Evolutionary conservation across 139 green algal genomes (phyloP), one percentile per base, ranked within the genome.

Genomic region (Yamagishiella unicocca): DNA sequence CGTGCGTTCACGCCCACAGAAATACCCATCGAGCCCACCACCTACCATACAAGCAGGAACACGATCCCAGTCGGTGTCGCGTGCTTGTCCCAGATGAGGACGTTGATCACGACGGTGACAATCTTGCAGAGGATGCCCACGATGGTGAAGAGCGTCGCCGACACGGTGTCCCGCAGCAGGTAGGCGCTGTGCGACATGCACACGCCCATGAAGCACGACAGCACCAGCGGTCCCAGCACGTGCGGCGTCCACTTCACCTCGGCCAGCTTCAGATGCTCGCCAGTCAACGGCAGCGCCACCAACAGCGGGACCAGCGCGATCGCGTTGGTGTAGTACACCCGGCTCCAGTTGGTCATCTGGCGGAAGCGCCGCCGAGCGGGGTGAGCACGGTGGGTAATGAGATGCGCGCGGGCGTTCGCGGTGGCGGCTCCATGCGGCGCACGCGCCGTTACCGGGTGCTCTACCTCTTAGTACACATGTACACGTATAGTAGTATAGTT

Each of bases 71-170:
- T 24, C 3, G 53, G 46, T 27, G 45, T 83, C 3, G 89, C 89
- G 46, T 92, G 89, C 70, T 92, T 92, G 71, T 92, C 84, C 89
- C 89, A 92, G 17, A 89, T 88, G 43, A 88, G 43, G 14, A 83
- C 68, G 79, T 92, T 92, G 79, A 92, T 92, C 27, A 92, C 82
- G 12, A 92, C 89, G 0, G 84, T 92, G 45, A 88, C 45, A 40
- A 92, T 82, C 92, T 98, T 98, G 90, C 95, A 98, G 33, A 97
- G 90, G 75, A 98, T 96, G 73, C 96, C 96, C 21, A 98, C 93
- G 27, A 98, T 93, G 0, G 95, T 97, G 81, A 97, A 97, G 4
- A 94, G 84, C 1, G 96, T 98, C 10, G 96, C 96, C 0, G 91
- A 95, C 21, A 97, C 88, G 5, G 76, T 77, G n/a, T 90, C 89